Conservation (phyloP, 2,329 filamentous ascomycete genomes). For the Pseudopyricularia cyperi region DNA sequence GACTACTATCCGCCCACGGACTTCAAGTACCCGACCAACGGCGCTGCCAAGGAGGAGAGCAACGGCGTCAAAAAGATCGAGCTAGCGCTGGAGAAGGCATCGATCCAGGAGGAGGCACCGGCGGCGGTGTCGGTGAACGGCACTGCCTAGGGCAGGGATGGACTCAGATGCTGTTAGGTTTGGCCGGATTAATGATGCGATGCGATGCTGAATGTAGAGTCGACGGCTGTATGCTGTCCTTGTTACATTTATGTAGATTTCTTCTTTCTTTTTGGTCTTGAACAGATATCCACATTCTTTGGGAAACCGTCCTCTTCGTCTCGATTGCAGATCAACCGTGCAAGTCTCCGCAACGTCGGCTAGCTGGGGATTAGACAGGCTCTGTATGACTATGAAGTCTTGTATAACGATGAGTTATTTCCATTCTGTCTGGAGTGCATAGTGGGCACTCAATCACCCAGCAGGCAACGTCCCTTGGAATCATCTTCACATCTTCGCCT, state of each 20-base stretch:
- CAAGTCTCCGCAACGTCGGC: too few relatives aligned
- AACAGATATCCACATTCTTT: background rate
- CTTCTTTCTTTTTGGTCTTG: background rate
- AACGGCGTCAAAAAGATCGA: conserved; percentile 6
- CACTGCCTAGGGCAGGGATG: background rate
- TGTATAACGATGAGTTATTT: too few relatives aligned
- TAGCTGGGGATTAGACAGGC: too few relatives aligned
- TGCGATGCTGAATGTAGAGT: background rate
- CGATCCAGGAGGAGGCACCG: conserved; percentile 5
- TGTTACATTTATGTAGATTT: background rate
- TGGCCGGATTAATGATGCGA: background rate
- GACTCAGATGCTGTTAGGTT: background rate
- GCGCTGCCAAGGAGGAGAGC: background rate
- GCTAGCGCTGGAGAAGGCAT: conserved; percentile 5
- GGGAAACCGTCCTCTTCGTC: background rate
- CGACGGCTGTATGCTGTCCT: background rate
- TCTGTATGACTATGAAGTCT: too few relatives aligned
- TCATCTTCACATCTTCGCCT: conserved; percentile 63
- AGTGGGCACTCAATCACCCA: too few relatives aligned
- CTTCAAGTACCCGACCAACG: background rate
- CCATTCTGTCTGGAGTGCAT: too few relatives aligned
- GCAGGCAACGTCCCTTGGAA: background rate
- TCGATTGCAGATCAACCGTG: too few relatives aligned
- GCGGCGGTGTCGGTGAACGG: conserved; percentile 2
- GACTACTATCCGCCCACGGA: conserved; percentile 47